A percentile compares a stretch with the other conserved stretches of the same genome.
Conservation (phyloP, 2,329 filamentous ascomycete species). For the Westerdykella aurantiaca region DNA sequence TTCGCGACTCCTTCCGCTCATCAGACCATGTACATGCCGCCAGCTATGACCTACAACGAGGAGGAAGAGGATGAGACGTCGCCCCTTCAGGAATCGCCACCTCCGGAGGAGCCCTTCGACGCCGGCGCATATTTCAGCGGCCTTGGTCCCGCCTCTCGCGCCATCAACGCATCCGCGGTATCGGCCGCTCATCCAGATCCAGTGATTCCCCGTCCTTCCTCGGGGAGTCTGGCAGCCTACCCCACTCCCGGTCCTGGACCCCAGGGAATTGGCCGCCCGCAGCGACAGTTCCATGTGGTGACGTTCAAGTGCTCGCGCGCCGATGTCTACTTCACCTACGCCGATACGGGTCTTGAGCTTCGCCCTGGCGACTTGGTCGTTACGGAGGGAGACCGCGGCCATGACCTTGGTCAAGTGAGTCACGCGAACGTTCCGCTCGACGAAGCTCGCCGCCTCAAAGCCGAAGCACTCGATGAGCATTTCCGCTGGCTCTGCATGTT, state of each 20-base stretch:
- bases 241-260: slow-evolving; percentile 8
- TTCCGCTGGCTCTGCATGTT: slow-evolving; percentile 99
- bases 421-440: slow-evolving; percentile 84
- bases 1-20: slow-evolving; percentile 48
- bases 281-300: slow-evolving; percentile 66
- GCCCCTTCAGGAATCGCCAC: slow-evolving; percentile 39
- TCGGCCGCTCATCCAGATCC: slow-evolving; percentile 34
- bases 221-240: slow-evolving; percentile 10
- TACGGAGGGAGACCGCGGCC: slow-evolving; percentile 93
- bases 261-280: slow-evolving; percentile 19
- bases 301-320: slow-evolving; percentile 94
- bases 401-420: slow-evolving; percentile 88
- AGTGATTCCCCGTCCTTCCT: slow-evolving; percentile 7
- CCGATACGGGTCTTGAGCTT: slow-evolving; percentile 85
- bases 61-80: slow-evolving; percentile 28
- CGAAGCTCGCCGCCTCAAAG: slow-evolving; percentile 80
- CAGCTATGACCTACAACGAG: slow-evolving; percentile 16
- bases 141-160: slow-evolving; percentile 30
- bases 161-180: slow-evolving; percentile 33
- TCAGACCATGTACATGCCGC: background rate
- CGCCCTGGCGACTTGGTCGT: slow-evolving; percentile 93
- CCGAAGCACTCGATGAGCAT: slow-evolving; percentile 88
- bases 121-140: slow-evolving; percentile 36
- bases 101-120: slow-evolving; percentile 53
- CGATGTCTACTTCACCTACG: slow-evolving; percentile 95